Conservation (phyloP, 1,284 basidiomycete genomes). For the Trametes hirsuta region DNA sequence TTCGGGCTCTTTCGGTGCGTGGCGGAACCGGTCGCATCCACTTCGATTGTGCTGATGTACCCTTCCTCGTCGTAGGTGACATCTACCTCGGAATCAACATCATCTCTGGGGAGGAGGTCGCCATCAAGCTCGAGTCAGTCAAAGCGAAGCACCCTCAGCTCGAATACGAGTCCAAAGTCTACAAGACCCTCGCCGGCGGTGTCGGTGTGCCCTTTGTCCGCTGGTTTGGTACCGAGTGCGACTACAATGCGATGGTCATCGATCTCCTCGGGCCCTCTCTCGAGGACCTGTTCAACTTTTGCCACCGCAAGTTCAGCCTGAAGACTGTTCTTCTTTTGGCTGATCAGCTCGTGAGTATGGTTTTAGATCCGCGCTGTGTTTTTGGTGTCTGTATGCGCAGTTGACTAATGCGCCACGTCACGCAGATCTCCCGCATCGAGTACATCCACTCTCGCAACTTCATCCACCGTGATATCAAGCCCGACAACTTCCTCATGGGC, state of each 20-base stretch:
- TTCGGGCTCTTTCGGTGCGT: constrained; percentile 95
- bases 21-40: not conserved
- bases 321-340: constrained; percentile 98
- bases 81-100: constrained; percentile 99
- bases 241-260: constrained; percentile 99
- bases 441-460: constrained; percentile 99
- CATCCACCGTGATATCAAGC: constrained; percentile 99
- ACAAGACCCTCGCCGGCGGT: constrained; percentile 97
- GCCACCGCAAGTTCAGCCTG: constrained; percentile 97
- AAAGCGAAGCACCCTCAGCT: constrained; percentile 99
- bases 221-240: constrained; percentile 99
- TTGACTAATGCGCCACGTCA: constrained; percentile 17
- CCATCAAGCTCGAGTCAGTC: constrained; percentile 99
- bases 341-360: constrained; percentile 84
- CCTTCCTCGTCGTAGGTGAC: constrained; percentile 66
- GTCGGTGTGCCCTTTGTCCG: constrained; percentile 98
- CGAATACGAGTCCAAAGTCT: constrained; percentile 97
- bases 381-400: constrained; percentile 3
- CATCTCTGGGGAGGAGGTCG: constrained; percentile 99
- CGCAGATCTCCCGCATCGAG: constrained; percentile 96
- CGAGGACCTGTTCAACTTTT: constrained; percentile 99
- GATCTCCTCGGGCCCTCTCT: constrained; percentile 97
- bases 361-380: constrained; percentile 16
- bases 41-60: constrained; percentile 2
- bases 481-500: constrained; percentile 99